Conservation (phyloP, 2,329 filamentous ascomycete species). For the Aspergillus carbonarius region DNA sequence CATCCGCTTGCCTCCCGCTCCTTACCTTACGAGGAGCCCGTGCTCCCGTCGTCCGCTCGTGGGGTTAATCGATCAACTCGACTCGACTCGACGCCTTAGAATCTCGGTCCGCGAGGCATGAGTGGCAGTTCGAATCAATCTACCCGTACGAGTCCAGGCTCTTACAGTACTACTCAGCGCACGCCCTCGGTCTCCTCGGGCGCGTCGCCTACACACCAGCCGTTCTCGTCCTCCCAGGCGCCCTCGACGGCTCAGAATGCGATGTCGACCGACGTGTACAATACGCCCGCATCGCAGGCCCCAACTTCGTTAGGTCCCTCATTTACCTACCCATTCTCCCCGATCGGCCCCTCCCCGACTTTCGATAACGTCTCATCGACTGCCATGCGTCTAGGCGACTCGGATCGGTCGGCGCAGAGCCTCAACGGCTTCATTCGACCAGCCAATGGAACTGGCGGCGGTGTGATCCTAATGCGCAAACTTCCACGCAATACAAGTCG, state of each 20-base stretch:
- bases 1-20: constrained; percentile 14
- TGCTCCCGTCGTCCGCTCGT: constrained; percentile 14
- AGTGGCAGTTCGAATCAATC: constrained; percentile 44
- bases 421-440: constrained; percentile 36
- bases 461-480: constrained; percentile 57
- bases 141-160: constrained; percentile 43
- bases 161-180: constrained; percentile 40
- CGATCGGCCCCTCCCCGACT: constrained; percentile 37
- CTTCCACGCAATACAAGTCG: constrained; percentile 59
- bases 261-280: constrained; percentile 47
- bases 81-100: constrained; percentile 10
- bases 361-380: constrained; percentile 33
- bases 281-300: constrained; percentile 38
- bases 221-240: constrained; percentile 34
- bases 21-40: constrained; percentile 18
- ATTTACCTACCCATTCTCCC: constrained; percentile 40
- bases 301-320: constrained; percentile 34
- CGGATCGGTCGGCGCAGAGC: constrained; percentile 36
- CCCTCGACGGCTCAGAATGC: constrained; percentile 42
- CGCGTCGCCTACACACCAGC: constrained; percentile 38
- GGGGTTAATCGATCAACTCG: constrained; percentile 12
- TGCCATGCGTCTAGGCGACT: constrained; percentile 37
- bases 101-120: constrained; percentile 35
- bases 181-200: constrained; percentile 41
- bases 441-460: constrained; percentile 31